A percentile compares a stretch with the other conserved stretches of the same genome.
Conservation (phyloP, 768 basidiomycete genomes). For the Mycena belliarum region DNA sequence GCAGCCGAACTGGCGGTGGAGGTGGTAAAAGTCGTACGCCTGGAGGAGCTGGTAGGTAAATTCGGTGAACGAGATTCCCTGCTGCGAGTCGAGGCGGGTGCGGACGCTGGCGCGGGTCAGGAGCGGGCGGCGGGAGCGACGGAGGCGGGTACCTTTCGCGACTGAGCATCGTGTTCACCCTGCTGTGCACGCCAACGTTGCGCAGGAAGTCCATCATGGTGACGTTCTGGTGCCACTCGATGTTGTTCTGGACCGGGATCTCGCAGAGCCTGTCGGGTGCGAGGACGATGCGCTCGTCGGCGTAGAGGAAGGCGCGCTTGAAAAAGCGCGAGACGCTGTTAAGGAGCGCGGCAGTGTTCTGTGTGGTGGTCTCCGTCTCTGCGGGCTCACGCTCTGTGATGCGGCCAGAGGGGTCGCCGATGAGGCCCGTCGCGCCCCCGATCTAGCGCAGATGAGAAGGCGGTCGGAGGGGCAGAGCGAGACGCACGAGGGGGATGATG, state of each 20-base stretch:
- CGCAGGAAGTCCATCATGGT: constrained; percentile 83
- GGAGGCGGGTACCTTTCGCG: constrained; percentile 71
- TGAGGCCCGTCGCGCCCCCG: constrained; percentile 93
- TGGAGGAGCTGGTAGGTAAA: constrained; percentile 97
- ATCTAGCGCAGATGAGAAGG: constrained; percentile 52
- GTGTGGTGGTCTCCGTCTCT: constrained; percentile 54
- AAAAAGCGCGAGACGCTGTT: constrained; percentile 76
- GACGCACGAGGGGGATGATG: constrained; percentile 78
- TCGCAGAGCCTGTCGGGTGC: constrained; percentile 15
- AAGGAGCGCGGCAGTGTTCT: constrained; percentile 67
- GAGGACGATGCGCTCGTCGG: constrained; percentile 35
- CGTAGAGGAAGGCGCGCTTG: constrained; percentile 60
- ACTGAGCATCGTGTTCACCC: constrained; percentile 87
- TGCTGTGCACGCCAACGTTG: constrained; percentile 73
- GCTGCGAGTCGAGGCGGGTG: constrained; percentile 71
- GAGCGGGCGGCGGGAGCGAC: neutral
- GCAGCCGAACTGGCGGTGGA: constrained; percentile 67
- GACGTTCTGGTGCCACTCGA: constrained; percentile 77
- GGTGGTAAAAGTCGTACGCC: constrained; percentile 89
- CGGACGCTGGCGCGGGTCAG: constrained; percentile 60
- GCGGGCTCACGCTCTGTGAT: constrained; percentile 77
- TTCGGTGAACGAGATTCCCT: constrained; percentile 97
- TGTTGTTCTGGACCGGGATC: constrained; percentile 45
- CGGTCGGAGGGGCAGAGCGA: neutral
- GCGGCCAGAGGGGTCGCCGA: constrained; percentile 95